phyloP scores from a whole-genome alignment of 345 rosid species.

The Lumnitzera littorea region DNA sequence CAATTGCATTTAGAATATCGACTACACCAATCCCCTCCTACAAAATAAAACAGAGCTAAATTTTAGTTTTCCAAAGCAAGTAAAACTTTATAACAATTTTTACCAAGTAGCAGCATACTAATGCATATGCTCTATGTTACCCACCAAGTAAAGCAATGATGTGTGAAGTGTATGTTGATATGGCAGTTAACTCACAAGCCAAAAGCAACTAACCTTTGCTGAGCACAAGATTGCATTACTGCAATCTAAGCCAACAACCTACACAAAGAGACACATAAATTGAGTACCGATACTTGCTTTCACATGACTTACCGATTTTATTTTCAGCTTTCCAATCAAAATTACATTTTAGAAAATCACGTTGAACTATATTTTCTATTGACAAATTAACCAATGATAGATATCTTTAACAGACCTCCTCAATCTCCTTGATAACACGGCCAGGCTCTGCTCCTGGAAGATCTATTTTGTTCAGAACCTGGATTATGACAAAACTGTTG shows the following conservation, averaged over 20 bases:
- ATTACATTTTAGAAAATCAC: background rate
- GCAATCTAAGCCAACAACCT: slow-evolving; percentile 96
- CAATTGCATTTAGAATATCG: slow-evolving; percentile 76
- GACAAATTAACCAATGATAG: slow-evolving; percentile 17
- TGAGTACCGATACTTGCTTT: background rate
- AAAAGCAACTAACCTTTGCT: slow-evolving; percentile 67
- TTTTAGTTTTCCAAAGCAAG: background rate
- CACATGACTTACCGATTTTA: slow-evolving; percentile 2
- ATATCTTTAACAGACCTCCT: slow-evolving; percentile 73
- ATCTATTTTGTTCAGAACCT: slow-evolving; percentile 98
- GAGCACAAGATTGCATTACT: slow-evolving; percentile 90
- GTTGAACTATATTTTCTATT: background rate
- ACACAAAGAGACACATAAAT: slow-evolving; percentile 10
- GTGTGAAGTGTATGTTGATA: background rate
- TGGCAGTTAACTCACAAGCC: too few species aligned
- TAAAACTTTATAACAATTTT: background rate
- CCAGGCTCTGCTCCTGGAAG: slow-evolving; percentile 98
- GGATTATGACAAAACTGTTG: slow-evolving; percentile 1
- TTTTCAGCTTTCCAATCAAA: slow-evolving; percentile 12
- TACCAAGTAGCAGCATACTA: background rate
- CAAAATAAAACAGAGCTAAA: slow-evolving; percentile 6
- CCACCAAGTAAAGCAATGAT: background rate
- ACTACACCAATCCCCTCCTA: slow-evolving; percentile 91
- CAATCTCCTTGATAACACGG: slow-evolving; percentile 74
- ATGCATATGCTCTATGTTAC: background rate